Percentiles rank a stretch among this genome's conserved stretches.
Conservation (phyloP, 306 rosid genomes). For the Sophora flavescens region DNA sequence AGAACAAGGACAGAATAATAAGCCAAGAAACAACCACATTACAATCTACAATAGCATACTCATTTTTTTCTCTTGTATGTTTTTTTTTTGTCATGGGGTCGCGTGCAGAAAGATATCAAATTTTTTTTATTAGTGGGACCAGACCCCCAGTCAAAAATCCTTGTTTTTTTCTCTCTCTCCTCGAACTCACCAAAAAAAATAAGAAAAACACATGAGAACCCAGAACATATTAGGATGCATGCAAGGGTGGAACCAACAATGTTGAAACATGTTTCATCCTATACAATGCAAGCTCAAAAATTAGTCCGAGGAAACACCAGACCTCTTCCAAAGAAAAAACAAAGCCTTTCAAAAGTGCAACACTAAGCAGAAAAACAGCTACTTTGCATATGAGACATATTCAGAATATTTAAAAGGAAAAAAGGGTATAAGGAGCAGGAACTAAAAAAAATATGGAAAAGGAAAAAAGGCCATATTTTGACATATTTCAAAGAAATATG, state of each 20-base stretch:
- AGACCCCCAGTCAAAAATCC: too few species aligned
- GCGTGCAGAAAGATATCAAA: too few species aligned
- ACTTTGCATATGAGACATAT: neutral
- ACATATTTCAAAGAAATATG: neutral
- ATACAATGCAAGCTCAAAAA: constrained; percentile 16
- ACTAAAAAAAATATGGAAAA: too few species aligned
- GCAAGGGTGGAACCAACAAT: constrained; percentile 17
- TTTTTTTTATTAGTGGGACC: too few species aligned
- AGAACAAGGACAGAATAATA: neutral
- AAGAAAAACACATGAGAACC: too few species aligned
- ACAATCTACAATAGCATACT: neutral
- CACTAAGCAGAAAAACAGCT: neutral
- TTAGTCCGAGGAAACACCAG: neutral
- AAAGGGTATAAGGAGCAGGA: neutral
- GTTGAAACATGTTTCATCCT: neutral
- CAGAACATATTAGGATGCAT: neutral
- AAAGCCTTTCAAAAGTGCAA: neutral
- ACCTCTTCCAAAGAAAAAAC: neutral
- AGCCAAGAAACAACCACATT: constrained; percentile 35
- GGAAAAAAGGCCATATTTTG: neutral
- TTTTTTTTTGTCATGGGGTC: too few species aligned
- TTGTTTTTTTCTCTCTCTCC: too few species aligned
- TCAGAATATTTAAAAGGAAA: neutral
- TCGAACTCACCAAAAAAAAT: too few species aligned
- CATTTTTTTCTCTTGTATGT: neutral